These are phyloP conservation scores for Paraconiothyrium sp. DNA, from an alignment of 2,329 filamentous ascomycete species.

Conservation along the genomic window DNA sequence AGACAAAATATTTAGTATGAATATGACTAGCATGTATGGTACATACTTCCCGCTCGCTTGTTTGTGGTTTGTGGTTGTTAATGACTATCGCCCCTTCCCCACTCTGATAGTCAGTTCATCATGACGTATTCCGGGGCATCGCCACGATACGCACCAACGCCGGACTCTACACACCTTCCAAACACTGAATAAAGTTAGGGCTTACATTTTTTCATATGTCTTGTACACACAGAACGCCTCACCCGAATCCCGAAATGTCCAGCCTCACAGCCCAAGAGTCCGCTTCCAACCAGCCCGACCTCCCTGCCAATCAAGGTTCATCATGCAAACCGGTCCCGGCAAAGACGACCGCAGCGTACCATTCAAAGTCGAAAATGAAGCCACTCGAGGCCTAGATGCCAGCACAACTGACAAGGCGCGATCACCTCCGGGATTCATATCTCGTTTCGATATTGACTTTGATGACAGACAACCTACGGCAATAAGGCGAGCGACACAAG, in stretches of 20 bases:
- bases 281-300: constrained; percentile 23
- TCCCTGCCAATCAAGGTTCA: constrained; percentile 22
- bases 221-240: no score
- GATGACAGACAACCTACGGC: constrained; percentile 5
- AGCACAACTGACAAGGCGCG: constrained; percentile 1
- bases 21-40: not conserved
- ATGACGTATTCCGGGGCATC: not conserved
- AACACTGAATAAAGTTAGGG: no score
- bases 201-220: no score
- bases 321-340: constrained; percentile 10
- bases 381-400: not conserved
- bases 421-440: not conserved
- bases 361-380: not conserved
- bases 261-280: constrained; percentile 28
- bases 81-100: not conserved
- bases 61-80: not conserved
- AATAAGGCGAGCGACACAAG: constrained; percentile 24
- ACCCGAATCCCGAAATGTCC: constrained; percentile 14
- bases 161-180: not conserved
- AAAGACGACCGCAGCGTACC: constrained; percentile 21
- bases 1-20: not conserved
- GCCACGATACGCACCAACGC: not conserved
- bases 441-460: not conserved
- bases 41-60: not conserved
- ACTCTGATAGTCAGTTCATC: not conserved